Evolutionary conservation across 2,329 filamentous ascomycete genomes (phyloP), one percentile per base, ranked within the genome.

Genomic region (Xylariaceae sp.): DNA sequence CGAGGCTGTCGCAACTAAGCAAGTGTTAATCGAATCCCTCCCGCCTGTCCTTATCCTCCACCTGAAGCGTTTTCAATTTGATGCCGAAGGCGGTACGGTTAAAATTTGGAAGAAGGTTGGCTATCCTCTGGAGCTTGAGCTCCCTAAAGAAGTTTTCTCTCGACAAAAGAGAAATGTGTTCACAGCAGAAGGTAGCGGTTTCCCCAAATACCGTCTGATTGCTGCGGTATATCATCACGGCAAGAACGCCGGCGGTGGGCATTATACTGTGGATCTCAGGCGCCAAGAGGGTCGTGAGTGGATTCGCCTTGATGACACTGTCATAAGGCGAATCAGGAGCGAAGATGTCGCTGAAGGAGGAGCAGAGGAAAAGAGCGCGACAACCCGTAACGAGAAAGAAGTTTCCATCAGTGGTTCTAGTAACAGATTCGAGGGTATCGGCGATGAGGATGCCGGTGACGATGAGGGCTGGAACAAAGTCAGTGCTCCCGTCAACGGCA

Each of bases 91-190:
- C 6, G 89, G 89, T 18, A 95, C 89, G 1, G 85, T 95, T 57
- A 98, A 98, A 73, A 95, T 97, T 50, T 96, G 91, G 88, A 98
- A 97, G 72, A 95, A 91, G 69, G 76, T 98, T 44, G 91, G 89
- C 16, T 98, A 98, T 59, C 93, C 93, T 0, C 72, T 98, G 19
- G 90, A 97, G 57, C 74, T 98, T 38, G 91, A 97, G 61, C 89
- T 98, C 48, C 93, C 93, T 1, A 85, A 84, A 43, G 91, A 97
- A 60, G 85, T 89, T 9, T 85, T 98, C 57, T 85, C 89, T 9
- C 81, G 84, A 22, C 79, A 85, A 56, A 85, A 83, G 61, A 80
- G 85, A 39, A 81, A 81, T 51, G 74, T 75, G 34, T 71, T 87
- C 49, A 71, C 76, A 19, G 71, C 79, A 13, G 81, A 84, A 49